Evolutionary conservation across 768 basidiomycete genomes (phyloP), one percentile per base, ranked within the genome.

Genomic region (Cyathus striatus): DNA sequence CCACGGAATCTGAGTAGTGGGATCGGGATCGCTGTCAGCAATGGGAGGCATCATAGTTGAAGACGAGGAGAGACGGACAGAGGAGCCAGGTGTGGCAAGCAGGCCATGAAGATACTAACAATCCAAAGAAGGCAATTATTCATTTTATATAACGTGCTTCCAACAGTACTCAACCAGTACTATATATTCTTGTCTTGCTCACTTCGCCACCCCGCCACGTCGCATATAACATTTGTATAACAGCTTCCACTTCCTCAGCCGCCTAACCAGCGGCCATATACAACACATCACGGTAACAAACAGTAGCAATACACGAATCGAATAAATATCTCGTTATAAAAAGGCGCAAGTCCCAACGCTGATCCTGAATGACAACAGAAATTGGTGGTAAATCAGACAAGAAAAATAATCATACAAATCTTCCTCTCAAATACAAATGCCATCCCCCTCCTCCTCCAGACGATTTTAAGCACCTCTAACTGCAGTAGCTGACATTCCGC

Each of bases 1-100:
- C 87, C 87, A 90, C 18, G 87, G 63, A 36, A 88, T 81, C 59
- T 87, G 87, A 10, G 80, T 82, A 0, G 83, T 84, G n/a, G 85
- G 83, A 59, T 88, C 86, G 18, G 68, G 67, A 51, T 86, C 81
- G 46, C 62, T 62, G 56, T 85, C 83, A 16, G 78, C 62, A 47
- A 78, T 66, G 32, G 81, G 73, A 55, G 81, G 77, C 46, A 83
- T 68, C 84, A 88, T 88, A 40, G 53, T 54, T 56, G 53, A 32
- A 43, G 49, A 21, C 33, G 41, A 45, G 32, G 46, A 39, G 27
- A 25, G 36, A 34, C 43, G 45, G 49, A 26, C 36, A 32, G 40
- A 54, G 54, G 40, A 62, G 42, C 42, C 46, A 47, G 46, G n/a
- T n/a, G n/a, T n/a, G n/a, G n/a, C n/a, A n/a, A n/a, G n/a, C n/a